Evolutionary conservation across 1,139 yeast species (phyloP), one percentile per base, ranked within the genome.

Genomic region (Scheffersomyces titani): DNA sequence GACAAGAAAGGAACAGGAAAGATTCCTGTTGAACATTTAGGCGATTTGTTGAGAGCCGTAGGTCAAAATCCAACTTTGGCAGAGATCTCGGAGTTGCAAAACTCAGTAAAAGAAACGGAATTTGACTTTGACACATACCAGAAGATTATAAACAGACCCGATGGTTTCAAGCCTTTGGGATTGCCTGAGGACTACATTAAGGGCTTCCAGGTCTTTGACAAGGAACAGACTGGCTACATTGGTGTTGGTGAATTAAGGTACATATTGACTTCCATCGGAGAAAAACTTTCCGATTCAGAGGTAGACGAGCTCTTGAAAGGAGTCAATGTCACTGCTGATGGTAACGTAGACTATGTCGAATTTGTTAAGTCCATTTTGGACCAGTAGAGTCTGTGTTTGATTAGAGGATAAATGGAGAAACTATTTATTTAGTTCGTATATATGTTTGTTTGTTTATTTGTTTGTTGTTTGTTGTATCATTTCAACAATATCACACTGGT

Each of bases 61-160:
- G 99, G 99, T 44, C 98, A 94, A 78, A 96, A 96, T 79, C 99
- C 99, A 61, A 93, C 99, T 11, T 84, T 91, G 66, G 92, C 94
- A 30, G 97, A 92, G 74, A 89, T 92, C 61, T 78, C 88, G 44
- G 93, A 90, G 63, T 82, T 91, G 61, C 92, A 90, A 75, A 75
- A 79, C 58, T 71, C 70, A 62, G 78, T 74, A 56, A 69, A 71
- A 53, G 76, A 82, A 55, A 69, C 70, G 58, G 83, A 83, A 59
- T 81, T 89, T 63, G 92, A 89, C 68, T 91, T 88, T 65, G 94
- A 88, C 55, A 85, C 92, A 18, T 92, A 90, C 73, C 86, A 88
- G 62, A 85, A 86, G 72, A 83, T 91, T 66, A 88, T 91, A 65
- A 87, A 88, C 72, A 86, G 97, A 74, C 97, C 96, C 52, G 93